A percentile compares a stretch with the other conserved stretches of the same genome.
Evolutionary conservation across 176 grass and related monocot species (phyloP).

Genomic region (Phyllostachys edulis): DNA sequence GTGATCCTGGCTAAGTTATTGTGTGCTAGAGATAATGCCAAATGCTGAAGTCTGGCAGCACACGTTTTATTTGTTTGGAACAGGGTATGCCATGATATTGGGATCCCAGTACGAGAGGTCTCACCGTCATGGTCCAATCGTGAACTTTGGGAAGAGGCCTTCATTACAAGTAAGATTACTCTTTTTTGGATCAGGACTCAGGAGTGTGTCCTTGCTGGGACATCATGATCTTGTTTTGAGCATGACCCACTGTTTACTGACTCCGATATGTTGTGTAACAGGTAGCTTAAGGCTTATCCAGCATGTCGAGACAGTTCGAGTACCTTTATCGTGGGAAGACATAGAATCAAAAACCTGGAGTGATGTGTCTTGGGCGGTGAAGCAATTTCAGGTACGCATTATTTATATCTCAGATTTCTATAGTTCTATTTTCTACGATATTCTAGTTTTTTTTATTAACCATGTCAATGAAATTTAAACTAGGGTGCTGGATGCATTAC

Average conservation of each 20-base stretch:
- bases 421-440: not conserved
- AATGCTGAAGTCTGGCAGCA: constrained; percentile 20
- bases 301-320: constrained; percentile 73
- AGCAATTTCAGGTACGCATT: constrained; percentile 58
- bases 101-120: constrained; percentile 55
- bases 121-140: too few species aligned
- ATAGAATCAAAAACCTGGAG: constrained; percentile 61
- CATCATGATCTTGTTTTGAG: constrained; percentile 29
- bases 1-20: not conserved
- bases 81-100: constrained; percentile 72
- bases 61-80: constrained; percentile 22
- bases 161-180: constrained; percentile 22
- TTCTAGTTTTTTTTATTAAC: constrained; percentile 27
- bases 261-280: constrained; percentile 26
- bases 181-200: not conserved
- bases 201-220: not conserved
- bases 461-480: constrained; percentile 37
- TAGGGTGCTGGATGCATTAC: constrained; percentile 77
- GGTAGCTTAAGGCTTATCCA: constrained; percentile 93
- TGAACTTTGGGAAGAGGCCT: too few species aligned
- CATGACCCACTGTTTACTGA: constrained; percentile 4
- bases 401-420: not conserved
- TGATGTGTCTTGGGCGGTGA: constrained; percentile 59
- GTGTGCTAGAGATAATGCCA: not conserved
- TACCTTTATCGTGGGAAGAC: constrained; percentile 46